These are phyloP conservation scores for Penicillium janthinellum DNA, from an alignment of 2,329 filamentous ascomycete species.

Conservation along the genomic window DNA sequence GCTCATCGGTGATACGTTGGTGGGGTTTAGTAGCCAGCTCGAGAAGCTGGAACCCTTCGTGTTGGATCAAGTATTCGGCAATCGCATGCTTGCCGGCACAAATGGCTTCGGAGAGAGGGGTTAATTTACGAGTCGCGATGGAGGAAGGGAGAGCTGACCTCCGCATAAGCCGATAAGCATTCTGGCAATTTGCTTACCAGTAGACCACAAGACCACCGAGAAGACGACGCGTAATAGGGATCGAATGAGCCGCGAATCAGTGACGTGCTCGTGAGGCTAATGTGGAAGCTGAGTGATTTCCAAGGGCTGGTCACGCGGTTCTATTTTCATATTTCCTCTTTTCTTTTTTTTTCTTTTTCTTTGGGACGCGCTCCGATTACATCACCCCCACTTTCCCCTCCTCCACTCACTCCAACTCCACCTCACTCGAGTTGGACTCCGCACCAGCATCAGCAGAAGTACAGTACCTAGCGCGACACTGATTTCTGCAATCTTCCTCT, in stretches of 20 bases:
- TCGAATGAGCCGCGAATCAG: not conserved
- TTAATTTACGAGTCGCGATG: conserved; percentile 19
- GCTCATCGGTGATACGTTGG: conserved; percentile 24
- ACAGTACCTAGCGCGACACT: not conserved
- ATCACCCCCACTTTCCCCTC: conserved; percentile 17
- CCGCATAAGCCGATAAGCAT: conserved; percentile 58
- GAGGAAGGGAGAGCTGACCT: conserved; percentile 36
- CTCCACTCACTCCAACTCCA: conserved; percentile 1
- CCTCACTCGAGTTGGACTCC: not conserved
- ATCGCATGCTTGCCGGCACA: conserved; percentile 92
- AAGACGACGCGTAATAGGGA: not conserved
- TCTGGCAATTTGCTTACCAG: conserved; percentile 1
- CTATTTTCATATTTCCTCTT: not conserved
- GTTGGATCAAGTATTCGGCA: conserved; percentile 79
- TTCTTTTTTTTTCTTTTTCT: not conserved
- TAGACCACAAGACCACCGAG: not conserved
- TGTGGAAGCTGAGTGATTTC: not conserved
- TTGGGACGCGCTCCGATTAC: conserved; percentile 16
- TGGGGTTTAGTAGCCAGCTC: conserved; percentile 52
- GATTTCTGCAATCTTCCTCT: not conserved
- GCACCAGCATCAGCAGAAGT: not conserved
- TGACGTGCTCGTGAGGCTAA: not conserved
- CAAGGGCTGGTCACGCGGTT: conserved; percentile 8
- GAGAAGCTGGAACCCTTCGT: conserved; percentile 78
- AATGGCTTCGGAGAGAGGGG: conserved; percentile 62